phyloP scores from a whole-genome alignment of 768 basidiomycete species.

The Myochromella boudieri region DNA sequence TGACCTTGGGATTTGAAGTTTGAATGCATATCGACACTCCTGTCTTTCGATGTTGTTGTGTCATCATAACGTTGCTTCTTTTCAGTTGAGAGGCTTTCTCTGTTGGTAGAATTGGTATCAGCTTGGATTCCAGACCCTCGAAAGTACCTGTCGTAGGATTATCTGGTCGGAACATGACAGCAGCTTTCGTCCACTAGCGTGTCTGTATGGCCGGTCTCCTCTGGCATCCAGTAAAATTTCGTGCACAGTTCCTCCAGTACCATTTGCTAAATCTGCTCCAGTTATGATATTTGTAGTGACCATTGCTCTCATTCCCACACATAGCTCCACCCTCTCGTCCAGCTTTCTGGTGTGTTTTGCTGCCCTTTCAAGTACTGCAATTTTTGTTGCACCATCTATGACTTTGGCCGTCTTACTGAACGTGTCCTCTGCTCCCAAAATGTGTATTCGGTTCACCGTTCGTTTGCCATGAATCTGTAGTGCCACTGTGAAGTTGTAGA shows the following conservation, averaged over 20 bases:
- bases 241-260: too few species aligned
- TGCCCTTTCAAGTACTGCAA: constrained; percentile 3
- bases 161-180: too few species aligned
- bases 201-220: too few species aligned
- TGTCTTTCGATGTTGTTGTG: too few species aligned
- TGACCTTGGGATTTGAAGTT: constrained; percentile 12
- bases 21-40: neutral
- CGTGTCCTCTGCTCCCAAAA: constrained; percentile 28
- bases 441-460: constrained; percentile 21
- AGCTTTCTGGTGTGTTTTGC: constrained; percentile 19
- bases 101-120: too few species aligned
- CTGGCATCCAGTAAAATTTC: too few species aligned
- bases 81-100: constrained; percentile 26
- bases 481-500: too few species aligned
- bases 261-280: too few species aligned
- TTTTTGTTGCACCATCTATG: too few species aligned
- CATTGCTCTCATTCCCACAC: constrained; percentile 38
- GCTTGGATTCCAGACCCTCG: too few species aligned
- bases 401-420: neutral
- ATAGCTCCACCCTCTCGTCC: constrained; percentile 23
- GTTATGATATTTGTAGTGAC: constrained; percentile 34
- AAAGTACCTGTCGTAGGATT: constrained; percentile 24
- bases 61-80: too few species aligned
- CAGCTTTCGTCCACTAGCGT: too few species aligned
- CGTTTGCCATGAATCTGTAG: constrained; percentile 20